Percentiles rank a stretch among this genome's conserved stretches.
Evolutionary conservation across 306 rosid genomes (phyloP).

Genomic region (Lathyrus tuberosus): DNA sequence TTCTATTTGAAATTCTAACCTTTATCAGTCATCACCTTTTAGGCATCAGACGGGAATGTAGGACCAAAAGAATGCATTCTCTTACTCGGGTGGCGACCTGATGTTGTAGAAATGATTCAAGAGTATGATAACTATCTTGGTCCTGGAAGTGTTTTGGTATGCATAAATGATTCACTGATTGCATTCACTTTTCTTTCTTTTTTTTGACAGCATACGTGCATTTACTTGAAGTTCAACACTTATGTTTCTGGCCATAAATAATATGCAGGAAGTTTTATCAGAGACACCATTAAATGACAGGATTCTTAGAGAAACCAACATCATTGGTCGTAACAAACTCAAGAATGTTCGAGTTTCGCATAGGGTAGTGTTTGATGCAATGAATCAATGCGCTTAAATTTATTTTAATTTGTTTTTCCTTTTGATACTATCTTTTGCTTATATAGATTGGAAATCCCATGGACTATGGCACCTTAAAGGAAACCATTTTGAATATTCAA

Average conservation of each 20-base stretch:
- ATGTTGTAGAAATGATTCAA: slow-evolving; percentile 77
- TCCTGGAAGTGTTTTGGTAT: slow-evolving; percentile 94
- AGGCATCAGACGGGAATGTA: slow-evolving; percentile 71
- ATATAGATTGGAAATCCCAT: slow-evolving; percentile 84
- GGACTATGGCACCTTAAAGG: slow-evolving; percentile 80
- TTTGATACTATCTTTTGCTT: slow-evolving; percentile 21
- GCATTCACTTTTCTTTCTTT: slow-evolving; percentile 18
- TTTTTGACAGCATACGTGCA: slow-evolving; percentile 24
- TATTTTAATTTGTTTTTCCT: slow-evolving; percentile 35
- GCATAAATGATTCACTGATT: too few species aligned
- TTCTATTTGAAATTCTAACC: slow-evolving; percentile 15
- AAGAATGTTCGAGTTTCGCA: slow-evolving; percentile 82
- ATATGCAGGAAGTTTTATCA: slow-evolving; percentile 79
- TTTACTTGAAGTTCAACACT: slow-evolving; percentile 34
- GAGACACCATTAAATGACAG: slow-evolving; percentile 76
- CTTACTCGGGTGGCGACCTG: slow-evolving; percentile 93
- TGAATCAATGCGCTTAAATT: slow-evolving; percentile 34
- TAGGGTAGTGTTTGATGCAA: slow-evolving; percentile 54
- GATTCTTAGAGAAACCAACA: slow-evolving; percentile 46
- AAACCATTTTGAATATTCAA: slow-evolving; percentile 68
- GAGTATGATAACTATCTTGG: slow-evolving; percentile 98
- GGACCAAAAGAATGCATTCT: slow-evolving; percentile 92
- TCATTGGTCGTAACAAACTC: slow-evolving; percentile 51
- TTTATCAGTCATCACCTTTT: slow-evolving; percentile 33
- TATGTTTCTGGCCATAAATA: slow-evolving; percentile 31